Conservation (phyloP, 2,329 filamentous ascomycete genomes). For the Mollisia scopiformis region DNA sequence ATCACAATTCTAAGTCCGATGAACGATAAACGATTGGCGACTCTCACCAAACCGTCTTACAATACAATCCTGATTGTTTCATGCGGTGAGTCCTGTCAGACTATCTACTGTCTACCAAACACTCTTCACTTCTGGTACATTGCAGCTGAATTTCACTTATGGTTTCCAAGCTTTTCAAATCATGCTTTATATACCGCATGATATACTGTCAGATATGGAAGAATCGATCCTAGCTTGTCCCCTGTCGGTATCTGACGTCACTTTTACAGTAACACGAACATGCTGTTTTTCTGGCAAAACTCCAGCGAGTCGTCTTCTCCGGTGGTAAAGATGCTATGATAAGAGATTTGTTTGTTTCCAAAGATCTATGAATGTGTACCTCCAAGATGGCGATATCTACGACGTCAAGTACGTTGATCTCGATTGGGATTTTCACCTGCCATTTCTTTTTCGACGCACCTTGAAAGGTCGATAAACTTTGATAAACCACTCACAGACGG, state of each 20-base stretch:
- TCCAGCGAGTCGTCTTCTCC: too few relatives aligned
- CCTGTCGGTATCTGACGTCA: background rate
- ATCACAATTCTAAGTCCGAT: too few relatives aligned
- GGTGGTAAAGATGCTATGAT: too few relatives aligned
- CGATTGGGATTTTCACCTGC: slow-evolving; percentile 1
- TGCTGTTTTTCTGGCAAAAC: too few relatives aligned
- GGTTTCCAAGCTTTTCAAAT: background rate
- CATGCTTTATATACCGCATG: background rate
- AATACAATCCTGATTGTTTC: too few relatives aligned
- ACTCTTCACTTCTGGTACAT: background rate
- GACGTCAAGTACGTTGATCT: background rate
- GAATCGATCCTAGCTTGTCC: background rate
- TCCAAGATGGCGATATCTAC: background rate
- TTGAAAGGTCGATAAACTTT: background rate
- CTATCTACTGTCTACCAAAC: background rate
- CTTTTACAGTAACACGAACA: too few relatives aligned
- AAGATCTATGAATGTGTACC: background rate
- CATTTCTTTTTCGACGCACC: background rate
- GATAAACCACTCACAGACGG: background rate
- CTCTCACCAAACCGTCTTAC: too few relatives aligned
- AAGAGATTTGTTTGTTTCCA: background rate
- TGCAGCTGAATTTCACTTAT: background rate
- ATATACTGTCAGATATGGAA: background rate
- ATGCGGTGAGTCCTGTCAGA: too few relatives aligned
- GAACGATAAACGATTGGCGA: too few relatives aligned